A percentile compares a stretch with the other conserved stretches of the same genome.
Evolutionary conservation across 2,329 filamentous ascomycete species (phyloP).

Genomic region (Apiospora koreana): DNA sequence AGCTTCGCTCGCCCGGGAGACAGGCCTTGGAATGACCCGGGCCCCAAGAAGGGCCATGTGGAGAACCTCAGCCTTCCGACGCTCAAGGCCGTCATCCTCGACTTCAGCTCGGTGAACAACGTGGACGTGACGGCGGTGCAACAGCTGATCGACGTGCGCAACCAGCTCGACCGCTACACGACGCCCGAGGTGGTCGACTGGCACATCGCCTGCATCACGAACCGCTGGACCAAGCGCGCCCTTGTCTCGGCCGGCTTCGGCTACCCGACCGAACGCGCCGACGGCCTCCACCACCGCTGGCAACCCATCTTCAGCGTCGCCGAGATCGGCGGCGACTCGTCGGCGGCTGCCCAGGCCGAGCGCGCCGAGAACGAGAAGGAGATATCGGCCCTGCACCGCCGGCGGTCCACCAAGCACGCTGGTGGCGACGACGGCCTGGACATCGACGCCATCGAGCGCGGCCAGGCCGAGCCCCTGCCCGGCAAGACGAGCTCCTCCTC

Average conservation of each 20-base stretch:
- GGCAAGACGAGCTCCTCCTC: not conserved
- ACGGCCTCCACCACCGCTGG: constrained; percentile 68
- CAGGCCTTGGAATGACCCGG: constrained; percentile 93
- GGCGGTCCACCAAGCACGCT: constrained; percentile 2
- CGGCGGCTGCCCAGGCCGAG: constrained; percentile 70
- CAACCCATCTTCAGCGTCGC: constrained; percentile 95
- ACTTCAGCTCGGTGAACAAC: constrained; percentile 92
- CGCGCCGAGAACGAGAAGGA: constrained; percentile 58
- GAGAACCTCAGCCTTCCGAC: constrained; percentile 59
- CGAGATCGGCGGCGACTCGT: constrained; percentile 73
- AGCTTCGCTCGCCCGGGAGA: constrained; percentile 69
- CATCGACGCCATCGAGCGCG: constrained; percentile 28
- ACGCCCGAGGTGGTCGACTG: constrained; percentile 83
- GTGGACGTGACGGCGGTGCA: constrained; percentile 93
- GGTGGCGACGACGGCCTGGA: constrained; percentile 20
- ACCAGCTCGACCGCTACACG: constrained; percentile 86
- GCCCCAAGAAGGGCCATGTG: constrained; percentile 56
- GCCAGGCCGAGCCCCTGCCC: constrained; percentile 13
- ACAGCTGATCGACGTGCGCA: constrained; percentile 89
- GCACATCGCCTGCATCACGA: constrained; percentile 94
- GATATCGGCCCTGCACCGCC: constrained; percentile 19
- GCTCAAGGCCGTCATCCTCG: constrained; percentile 87
- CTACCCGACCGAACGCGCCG: constrained; percentile 63
- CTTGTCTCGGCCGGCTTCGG: constrained; percentile 88
- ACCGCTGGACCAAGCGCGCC: constrained; percentile 91